A percentile compares a stretch with the other conserved stretches of the same genome.
These are phyloP conservation scores for Vitis amurensis DNA, from an alignment of 164 flowering plant species.

Conservation along the genomic window DNA sequence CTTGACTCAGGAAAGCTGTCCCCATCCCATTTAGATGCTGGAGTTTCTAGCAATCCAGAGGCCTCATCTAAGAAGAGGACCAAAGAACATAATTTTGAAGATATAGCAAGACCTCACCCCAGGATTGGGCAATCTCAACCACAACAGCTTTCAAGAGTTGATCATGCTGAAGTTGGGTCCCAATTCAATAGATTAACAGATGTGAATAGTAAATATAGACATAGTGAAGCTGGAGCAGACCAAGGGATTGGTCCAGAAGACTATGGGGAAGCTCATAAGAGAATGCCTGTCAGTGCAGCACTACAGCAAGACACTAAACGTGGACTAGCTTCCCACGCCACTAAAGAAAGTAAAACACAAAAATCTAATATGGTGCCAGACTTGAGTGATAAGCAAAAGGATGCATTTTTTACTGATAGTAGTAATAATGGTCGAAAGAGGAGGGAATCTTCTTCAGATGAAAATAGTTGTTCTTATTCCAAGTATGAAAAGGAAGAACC, in stretches of 20 bases:
- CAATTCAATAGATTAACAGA: constrained; percentile 39
- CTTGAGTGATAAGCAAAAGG: constrained; percentile 38
- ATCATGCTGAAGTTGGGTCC: constrained; percentile 44
- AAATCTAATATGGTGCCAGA: constrained; percentile 35
- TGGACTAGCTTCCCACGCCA: constrained; percentile 24
- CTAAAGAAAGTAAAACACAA: constrained; percentile 46
- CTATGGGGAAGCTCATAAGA: constrained; percentile 38
- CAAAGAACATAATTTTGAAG: constrained; percentile 49
- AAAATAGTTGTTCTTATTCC: constrained; percentile 55
- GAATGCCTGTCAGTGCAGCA: constrained; percentile 20
- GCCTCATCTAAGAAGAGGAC: constrained; percentile 36
- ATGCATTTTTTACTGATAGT: constrained; percentile 25
- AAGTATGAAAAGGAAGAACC: constrained; percentile 91
- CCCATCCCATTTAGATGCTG: constrained; percentile 31
- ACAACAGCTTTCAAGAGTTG: constrained; percentile 35
- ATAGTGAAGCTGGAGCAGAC: constrained; percentile 31
- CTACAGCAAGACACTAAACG: constrained; percentile 43
- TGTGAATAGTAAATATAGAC: constrained; percentile 35
- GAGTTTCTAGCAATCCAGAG: constrained; percentile 31
- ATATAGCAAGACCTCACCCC: constrained; percentile 34
- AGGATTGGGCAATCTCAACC: constrained; percentile 30
- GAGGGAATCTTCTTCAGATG: constrained; percentile 72
- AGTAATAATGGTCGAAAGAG: constrained; percentile 35
- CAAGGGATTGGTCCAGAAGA: constrained; percentile 37
- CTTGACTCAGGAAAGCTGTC: constrained; percentile 46